Conservation (phyloP, 495 filamentous ascomycete genomes). For the Penicillium mononematosum region DNA sequence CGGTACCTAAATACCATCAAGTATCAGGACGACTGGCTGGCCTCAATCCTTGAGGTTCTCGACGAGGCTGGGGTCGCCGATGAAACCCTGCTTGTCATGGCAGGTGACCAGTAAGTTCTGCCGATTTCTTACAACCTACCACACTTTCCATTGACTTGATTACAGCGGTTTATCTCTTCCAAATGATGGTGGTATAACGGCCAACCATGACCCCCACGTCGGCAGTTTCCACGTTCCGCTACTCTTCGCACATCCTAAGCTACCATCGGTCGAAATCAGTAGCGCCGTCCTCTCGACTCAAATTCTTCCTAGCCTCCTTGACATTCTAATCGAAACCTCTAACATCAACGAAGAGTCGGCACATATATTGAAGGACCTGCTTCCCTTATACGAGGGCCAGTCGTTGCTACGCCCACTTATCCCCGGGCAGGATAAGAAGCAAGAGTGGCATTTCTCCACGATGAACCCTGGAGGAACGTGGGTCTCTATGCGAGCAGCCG, state of each 20-base stretch:
- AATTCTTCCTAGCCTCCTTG: conserved; percentile 44
- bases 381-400: conserved; percentile 44
- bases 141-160: neutral
- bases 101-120: conserved; percentile 44
- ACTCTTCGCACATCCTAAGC: conserved; percentile 38
- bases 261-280: conserved; percentile 36
- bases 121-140: too few relatives aligned
- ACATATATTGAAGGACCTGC: conserved; percentile 29
- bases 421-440: conserved; percentile 17
- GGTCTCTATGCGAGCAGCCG: conserved; percentile 36
- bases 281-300: conserved; percentile 34
- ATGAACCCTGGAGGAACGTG: conserved; percentile 43
- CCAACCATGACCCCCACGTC: conserved; percentile 40
- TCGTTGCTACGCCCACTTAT: conserved; percentile 33
- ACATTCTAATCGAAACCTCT: conserved; percentile 37
- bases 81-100: conserved; percentile 44
- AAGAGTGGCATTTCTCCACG: conserved; percentile 43
- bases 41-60: conserved; percentile 34
- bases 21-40: conserved; percentile 42
- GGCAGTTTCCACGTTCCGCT: conserved; percentile 43
- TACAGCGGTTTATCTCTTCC: conserved; percentile 32
- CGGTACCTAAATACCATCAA: conserved; percentile 41
- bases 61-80: conserved; percentile 39
- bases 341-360: conserved; percentile 29
- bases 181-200: conserved; percentile 32